These are phyloP conservation scores for Teratosphaeriaceae sp. DNA, from an alignment of 2,329 filamentous ascomycete species.

Conservation along the genomic window DNA sequence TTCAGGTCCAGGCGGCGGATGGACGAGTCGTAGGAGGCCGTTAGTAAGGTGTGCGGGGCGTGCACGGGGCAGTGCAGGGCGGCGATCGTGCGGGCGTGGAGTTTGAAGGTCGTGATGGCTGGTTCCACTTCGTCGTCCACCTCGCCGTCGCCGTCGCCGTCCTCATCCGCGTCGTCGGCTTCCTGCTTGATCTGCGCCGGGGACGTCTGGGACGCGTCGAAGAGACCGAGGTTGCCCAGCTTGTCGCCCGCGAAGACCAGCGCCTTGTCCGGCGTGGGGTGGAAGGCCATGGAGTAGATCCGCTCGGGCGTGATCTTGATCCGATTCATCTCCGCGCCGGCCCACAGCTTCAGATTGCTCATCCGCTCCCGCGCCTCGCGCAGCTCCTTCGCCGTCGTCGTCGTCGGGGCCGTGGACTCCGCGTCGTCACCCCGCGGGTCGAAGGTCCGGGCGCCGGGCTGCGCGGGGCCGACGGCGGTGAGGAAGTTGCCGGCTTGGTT, in stretches of 20 bases:
- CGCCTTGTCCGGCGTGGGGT: slow-evolving; percentile 78
- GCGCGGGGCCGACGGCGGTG: slow-evolving; percentile 62
- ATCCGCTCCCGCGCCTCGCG: slow-evolving; percentile 69
- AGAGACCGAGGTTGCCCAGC: slow-evolving; percentile 80
- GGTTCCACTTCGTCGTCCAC: slow-evolving; percentile 63
- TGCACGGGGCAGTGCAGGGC: slow-evolving; percentile 71
- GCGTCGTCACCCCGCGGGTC: no score
- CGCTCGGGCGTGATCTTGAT: slow-evolving; percentile 89
- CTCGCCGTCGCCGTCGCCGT: no score
- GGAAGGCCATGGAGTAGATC: slow-evolving; percentile 80
- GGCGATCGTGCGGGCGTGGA: slow-evolving; percentile 81
- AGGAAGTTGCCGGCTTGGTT: slow-evolving; percentile 61
- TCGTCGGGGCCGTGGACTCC: slow-evolving; percentile 75
- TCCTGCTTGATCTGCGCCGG: slow-evolving; percentile 37
- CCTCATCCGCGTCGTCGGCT: slow-evolving; percentile 56
- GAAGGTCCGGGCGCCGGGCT: slow-evolving; percentile 79
- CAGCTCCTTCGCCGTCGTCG: slow-evolving; percentile 68
- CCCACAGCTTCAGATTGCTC: slow-evolving; percentile 70
- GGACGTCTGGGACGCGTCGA: slow-evolving; percentile 72
- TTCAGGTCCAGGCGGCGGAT: slow-evolving; percentile 80
- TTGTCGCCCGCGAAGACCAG: slow-evolving; percentile 94
- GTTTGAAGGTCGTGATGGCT: slow-evolving; percentile 81
- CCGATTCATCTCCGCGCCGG: slow-evolving; percentile 73
- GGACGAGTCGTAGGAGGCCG: slow-evolving; percentile 87
- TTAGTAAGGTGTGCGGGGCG: slow-evolving; percentile 70